Evolutionary conservation across 768 basidiomycete genomes (phyloP).

Genomic region (Mycena haematopus): DNA sequence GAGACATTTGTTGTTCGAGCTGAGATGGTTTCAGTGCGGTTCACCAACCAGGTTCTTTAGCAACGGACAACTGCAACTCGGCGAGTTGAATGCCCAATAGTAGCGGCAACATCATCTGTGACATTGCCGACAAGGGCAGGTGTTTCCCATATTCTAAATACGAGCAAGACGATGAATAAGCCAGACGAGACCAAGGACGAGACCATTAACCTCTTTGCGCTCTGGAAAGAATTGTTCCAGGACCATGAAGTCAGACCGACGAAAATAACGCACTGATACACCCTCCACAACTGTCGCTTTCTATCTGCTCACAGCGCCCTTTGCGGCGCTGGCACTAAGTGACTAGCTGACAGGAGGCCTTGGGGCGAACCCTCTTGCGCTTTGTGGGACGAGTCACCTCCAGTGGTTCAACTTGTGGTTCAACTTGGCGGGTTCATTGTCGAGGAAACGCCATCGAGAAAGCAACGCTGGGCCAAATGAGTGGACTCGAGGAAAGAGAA

Average conservation of each 20-base stretch:
- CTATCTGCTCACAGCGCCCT: conserved; percentile 18
- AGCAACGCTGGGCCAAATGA: background rate
- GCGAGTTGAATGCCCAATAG: conserved; percentile 12
- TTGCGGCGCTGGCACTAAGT: conserved; percentile 22
- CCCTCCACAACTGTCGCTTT: conserved; percentile 17
- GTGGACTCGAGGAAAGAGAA: background rate
- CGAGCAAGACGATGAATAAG: background rate
- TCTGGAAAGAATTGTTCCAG: conserved; percentile 3
- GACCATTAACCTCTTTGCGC: conserved; percentile 8
- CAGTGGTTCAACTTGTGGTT: too few relatives aligned
- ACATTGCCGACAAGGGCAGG: conserved; percentile 16
- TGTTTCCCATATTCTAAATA: conserved; percentile 13
- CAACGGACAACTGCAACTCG: conserved; percentile 15
- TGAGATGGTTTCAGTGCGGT: background rate
- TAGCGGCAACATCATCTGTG: conserved; percentile 13
- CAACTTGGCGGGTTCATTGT: background rate
- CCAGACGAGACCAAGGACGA: background rate
- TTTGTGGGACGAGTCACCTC: conserved; percentile 13
- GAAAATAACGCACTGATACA: conserved; percentile 5
- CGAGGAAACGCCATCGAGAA: background rate
- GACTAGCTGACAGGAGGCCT: conserved; percentile 13
- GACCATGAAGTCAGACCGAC: background rate
- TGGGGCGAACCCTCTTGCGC: conserved; percentile 17
- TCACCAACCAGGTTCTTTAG: too few relatives aligned
- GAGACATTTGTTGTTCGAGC: conserved; percentile 18